Evolutionary conservation across 2,329 filamentous ascomycete genomes (phyloP).

Genomic region (Lojkania enalia): DNA sequence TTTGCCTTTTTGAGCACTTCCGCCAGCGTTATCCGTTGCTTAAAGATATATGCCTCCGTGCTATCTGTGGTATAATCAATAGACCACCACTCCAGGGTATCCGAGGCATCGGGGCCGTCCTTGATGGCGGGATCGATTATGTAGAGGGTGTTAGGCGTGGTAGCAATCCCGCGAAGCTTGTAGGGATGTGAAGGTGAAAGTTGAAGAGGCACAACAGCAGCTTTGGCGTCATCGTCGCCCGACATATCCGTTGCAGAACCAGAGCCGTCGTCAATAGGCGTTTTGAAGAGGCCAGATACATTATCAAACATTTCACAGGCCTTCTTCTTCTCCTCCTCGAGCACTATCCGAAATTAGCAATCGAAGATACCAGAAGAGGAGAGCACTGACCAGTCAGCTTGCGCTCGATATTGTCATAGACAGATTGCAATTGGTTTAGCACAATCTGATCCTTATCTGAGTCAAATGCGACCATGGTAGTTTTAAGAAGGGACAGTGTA

Average conservation of each 20-base stretch:
- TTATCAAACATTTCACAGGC: conserved; percentile 47
- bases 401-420: conserved; percentile 36
- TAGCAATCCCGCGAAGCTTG: conserved; percentile 61
- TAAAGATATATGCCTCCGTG: conserved; percentile 26
- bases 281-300: conserved; percentile 53
- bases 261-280: conserved; percentile 44
- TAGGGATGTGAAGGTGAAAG: conserved; percentile 47
- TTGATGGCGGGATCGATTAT: conserved; percentile 49
- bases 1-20: conserved; percentile 60
- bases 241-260: conserved; percentile 33
- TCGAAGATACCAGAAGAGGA: background rate
- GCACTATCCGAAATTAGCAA: conserved; percentile 38
- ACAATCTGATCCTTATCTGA: conserved; percentile 16
- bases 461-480: conserved; percentile 42
- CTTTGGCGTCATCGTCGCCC: conserved; percentile 36
- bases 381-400: conserved; percentile 33
- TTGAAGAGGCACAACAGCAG: no score
- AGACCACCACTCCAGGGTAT: conserved; percentile 41
- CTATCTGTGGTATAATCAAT: conserved; percentile 37
- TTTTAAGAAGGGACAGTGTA: conserved; percentile 44
- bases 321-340: conserved; percentile 49
- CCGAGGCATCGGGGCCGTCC: conserved; percentile 19
- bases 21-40: conserved; percentile 50
- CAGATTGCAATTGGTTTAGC: conserved; percentile 30
- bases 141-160: conserved; percentile 61